phyloP scores from a whole-genome alignment of 1,139 yeast species.

The Kodamaea alishanica region DNA sequence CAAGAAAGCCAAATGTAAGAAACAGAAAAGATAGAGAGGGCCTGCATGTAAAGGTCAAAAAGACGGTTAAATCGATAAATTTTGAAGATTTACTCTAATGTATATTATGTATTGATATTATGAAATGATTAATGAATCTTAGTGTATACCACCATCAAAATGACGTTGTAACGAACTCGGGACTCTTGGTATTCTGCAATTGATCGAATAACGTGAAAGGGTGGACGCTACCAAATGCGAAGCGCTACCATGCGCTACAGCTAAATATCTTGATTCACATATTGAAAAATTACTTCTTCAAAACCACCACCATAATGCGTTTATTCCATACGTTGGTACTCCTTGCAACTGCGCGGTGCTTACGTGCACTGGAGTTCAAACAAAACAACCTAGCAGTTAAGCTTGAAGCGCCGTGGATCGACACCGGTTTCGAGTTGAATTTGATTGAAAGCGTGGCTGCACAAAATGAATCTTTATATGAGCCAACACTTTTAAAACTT shows the following conservation, averaged over 20 bases:
- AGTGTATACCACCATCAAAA: too few species aligned
- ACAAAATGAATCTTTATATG: slow-evolving; percentile 47
- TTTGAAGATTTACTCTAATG: slow-evolving; percentile 17
- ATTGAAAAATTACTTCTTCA: not conserved
- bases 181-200: too few species aligned
- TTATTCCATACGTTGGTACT: not conserved
- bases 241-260: too few species aligned
- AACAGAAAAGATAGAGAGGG: not conserved
- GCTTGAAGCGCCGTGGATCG: slow-evolving; percentile 28
- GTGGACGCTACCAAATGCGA: too few species aligned
- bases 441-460: slow-evolving; percentile 55
- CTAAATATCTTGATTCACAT: too few species aligned
- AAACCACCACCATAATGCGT: not conserved
- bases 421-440: slow-evolving; percentile 43
- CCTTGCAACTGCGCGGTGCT: not conserved
- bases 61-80: slow-evolving; percentile 17
- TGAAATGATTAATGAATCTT: too few species aligned
- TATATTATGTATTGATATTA: not conserved
- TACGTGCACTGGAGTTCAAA: not conserved
- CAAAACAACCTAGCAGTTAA: slow-evolving; percentile 9
- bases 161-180: too few species aligned
- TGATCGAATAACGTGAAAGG: too few species aligned
- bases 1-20: slow-evolving; percentile 1
- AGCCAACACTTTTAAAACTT: slow-evolving; percentile 41
- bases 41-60: slow-evolving; percentile 7